Percentiles rank a stretch among this genome's conserved stretches.
Evolutionary conservation across 305 asterid species (phyloP).

Genomic region (Rubia peregrina): DNA sequence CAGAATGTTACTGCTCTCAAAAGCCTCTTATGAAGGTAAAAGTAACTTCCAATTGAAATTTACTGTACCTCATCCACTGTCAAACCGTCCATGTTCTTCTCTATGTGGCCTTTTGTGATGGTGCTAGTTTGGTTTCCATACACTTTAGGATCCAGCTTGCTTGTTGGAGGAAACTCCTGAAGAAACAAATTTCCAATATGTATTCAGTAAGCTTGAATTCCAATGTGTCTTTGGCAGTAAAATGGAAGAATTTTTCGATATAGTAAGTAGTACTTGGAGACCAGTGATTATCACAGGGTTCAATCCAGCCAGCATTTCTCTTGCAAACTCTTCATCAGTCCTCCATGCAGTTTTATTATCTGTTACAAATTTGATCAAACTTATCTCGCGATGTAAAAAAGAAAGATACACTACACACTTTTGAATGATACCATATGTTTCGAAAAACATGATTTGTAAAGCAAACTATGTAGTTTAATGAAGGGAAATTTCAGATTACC

Average conservation of each 20-base stretch:
- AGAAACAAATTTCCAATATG: neutral
- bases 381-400: no score
- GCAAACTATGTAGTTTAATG: no score
- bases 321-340: no score
- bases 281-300: slow-evolving; percentile 21
- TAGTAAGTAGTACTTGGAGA: slow-evolving; percentile 22
- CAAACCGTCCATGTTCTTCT: slow-evolving; percentile 14
- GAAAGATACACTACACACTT: no score
- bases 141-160: slow-evolving; percentile 22
- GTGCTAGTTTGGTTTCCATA: slow-evolving; percentile 26
- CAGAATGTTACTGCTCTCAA: no score
- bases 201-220: neutral
- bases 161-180: slow-evolving; percentile 26
- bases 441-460: neutral
- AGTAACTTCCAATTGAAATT: neutral
- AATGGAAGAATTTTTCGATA: neutral
- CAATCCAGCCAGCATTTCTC: slow-evolving; percentile 28
- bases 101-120: slow-evolving; percentile 16
- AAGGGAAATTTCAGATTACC: slow-evolving; percentile 25
- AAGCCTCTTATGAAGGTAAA: no score
- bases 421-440: neutral
- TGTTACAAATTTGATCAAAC: slow-evolving; percentile 9
- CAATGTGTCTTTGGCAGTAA: neutral
- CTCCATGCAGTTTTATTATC: slow-evolving; percentile 28
- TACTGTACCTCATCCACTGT: slow-evolving; percentile 17